Percentiles rank a stretch among this genome's conserved stretches.
Evolutionary conservation across 1,284 basidiomycete species (phyloP).

Genomic region (Megacollybia platyphylla): DNA sequence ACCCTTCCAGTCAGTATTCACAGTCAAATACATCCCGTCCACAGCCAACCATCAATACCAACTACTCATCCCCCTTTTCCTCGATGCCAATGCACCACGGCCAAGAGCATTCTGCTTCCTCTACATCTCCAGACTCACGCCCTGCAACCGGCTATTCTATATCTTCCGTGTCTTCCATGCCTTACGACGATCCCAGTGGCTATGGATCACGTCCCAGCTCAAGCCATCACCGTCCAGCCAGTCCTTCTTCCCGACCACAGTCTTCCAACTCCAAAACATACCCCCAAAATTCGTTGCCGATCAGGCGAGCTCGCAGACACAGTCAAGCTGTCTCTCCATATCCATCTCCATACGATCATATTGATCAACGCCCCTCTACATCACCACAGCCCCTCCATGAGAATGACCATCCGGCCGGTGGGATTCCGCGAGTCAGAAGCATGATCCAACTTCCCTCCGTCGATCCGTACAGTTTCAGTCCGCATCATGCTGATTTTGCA

Average conservation of each 20-base stretch:
- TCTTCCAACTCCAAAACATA: slow-evolving; percentile 42
- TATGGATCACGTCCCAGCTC: slow-evolving; percentile 58
- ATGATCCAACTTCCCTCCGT: slow-evolving; percentile 67
- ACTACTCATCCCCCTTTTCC: slow-evolving; percentile 54
- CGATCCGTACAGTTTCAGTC: slow-evolving; percentile 52
- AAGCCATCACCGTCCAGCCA: slow-evolving; percentile 37
- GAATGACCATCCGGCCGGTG: slow-evolving; percentile 10
- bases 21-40: slow-evolving; percentile 24
- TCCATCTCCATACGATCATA: slow-evolving; percentile 62
- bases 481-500: slow-evolving; percentile 63
- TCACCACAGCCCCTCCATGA: slow-evolving; percentile 51
- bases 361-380: slow-evolving; percentile 54
- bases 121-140: slow-evolving; percentile 67
- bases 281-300: slow-evolving; percentile 38
- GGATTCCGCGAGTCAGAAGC: slow-evolving; percentile 58
- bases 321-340: slow-evolving; percentile 77
- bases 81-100: slow-evolving; percentile 53
- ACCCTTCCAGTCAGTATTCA: slow-evolving; percentile 27
- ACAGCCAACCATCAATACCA: slow-evolving; percentile 54
- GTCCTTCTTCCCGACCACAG: slow-evolving; percentile 47
- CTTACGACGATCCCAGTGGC: slow-evolving; percentile 57
- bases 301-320: slow-evolving; percentile 59
- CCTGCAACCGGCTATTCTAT: slow-evolving; percentile 76
- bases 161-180: slow-evolving; percentile 59
- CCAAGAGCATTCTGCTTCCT: slow-evolving; percentile 44